A percentile compares a stretch with the other conserved stretches of the same genome.
Evolutionary conservation across 2,329 filamentous ascomycete genomes (phyloP).

Genomic region (Calonectria pauciramosa): DNA sequence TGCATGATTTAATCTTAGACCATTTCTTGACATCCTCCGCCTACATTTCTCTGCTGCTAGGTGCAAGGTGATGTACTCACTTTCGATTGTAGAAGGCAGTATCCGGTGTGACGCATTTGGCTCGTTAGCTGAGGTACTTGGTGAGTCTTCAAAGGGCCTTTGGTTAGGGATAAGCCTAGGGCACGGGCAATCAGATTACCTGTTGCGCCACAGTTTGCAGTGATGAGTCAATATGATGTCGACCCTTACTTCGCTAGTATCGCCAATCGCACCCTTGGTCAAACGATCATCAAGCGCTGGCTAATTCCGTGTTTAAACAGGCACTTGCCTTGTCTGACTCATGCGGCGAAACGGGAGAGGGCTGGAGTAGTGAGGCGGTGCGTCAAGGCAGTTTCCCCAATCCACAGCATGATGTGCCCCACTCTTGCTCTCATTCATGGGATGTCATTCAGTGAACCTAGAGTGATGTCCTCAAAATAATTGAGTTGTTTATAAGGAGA

Average conservation of each 20-base stretch:
- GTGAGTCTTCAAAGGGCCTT: background rate
- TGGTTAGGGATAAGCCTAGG: background rate
- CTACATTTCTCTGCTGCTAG: background rate
- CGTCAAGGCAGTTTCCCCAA: constrained; percentile 43
- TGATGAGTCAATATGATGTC: background rate
- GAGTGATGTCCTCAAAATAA: background rate
- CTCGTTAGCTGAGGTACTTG: background rate
- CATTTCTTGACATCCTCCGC: background rate
- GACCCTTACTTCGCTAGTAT: background rate
- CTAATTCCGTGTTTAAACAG: background rate
- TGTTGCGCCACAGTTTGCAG: background rate
- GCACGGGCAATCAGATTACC: background rate
- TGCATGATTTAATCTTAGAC: background rate
- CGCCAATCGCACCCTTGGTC: background rate
- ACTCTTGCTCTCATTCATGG: constrained; percentile 9
- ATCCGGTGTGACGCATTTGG: background rate
- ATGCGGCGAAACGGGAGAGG: constrained; percentile 25
- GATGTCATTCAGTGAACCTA: background rate
- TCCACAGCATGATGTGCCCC: constrained; percentile 23
- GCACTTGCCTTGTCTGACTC: constrained; percentile 28
- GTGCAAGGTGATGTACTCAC: background rate
- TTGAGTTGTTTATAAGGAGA: background rate
- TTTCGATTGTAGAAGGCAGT: background rate
- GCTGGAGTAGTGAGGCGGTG: constrained; percentile 40
- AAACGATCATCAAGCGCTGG: background rate